phyloP scores from a whole-genome alignment of 1,284 basidiomycete genomes.

The Ganoderma resinaceum region DNA sequence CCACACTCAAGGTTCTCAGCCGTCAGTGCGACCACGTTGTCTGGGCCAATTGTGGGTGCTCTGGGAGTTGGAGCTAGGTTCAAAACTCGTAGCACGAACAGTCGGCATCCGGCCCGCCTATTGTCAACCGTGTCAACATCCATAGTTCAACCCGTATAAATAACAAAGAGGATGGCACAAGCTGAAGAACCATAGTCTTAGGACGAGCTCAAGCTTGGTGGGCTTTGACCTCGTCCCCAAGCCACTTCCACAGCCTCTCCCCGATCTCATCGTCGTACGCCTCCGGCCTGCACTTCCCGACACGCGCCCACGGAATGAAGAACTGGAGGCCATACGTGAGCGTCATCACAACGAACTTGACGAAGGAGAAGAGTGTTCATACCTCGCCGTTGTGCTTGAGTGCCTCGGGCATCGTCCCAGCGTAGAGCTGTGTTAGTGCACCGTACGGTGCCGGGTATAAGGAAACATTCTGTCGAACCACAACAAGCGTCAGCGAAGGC shows the following conservation, averaged over 20 bases:
- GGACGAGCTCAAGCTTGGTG: neutral
- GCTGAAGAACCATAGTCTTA: too few species aligned
- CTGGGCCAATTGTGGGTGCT: too few species aligned
- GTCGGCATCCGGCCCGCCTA: too few species aligned
- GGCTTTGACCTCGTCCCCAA: constrained; percentile 46
- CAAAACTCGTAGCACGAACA: too few species aligned
- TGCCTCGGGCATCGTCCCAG: constrained; percentile 34
- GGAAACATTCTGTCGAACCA: neutral
- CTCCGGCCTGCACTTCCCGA: constrained; percentile 40
- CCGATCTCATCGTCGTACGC: constrained; percentile 45
- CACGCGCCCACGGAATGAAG: constrained; percentile 54
- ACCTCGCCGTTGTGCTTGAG: constrained; percentile 36
- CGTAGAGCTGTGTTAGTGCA: constrained; percentile 37
- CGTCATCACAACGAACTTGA: too few species aligned
- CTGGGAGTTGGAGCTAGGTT: too few species aligned
- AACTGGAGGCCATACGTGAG: constrained; percentile 41
- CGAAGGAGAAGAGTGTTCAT: neutral
- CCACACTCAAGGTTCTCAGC: too few species aligned
- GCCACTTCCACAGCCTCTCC: constrained; percentile 49
- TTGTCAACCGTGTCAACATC: too few species aligned
- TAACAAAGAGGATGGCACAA: too few species aligned
- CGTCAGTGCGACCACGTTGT: too few species aligned
- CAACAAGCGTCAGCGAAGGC: neutral
- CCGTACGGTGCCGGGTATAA: constrained; percentile 32
- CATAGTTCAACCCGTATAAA: too few species aligned